Evolutionary conservation across 495 filamentous ascomycete species (phyloP), one percentile per base, ranked within the genome.

Genomic region (Venustampulla echinocandica): DNA sequence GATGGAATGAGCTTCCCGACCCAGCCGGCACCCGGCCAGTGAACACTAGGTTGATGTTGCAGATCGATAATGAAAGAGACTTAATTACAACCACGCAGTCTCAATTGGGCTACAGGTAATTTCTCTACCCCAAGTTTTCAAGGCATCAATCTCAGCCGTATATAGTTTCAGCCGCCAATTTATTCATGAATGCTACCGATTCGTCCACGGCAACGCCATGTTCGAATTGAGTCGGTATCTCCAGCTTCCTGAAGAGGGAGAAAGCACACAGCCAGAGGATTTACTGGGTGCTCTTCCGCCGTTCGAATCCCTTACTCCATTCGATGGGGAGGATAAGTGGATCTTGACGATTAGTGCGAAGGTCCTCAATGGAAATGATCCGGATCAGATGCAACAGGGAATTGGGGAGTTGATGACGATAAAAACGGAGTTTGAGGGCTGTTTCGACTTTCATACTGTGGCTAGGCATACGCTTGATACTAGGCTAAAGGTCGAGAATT

Each of bases 241-340:
- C 22, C 33, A 41, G 19, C 6, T 30, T 24, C 42, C 47, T 14
- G 21, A 47, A 19, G 36, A 42, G 2, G 21, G 23, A 10, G 39
- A 33, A 11, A 28, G 21, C 10, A 36, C 36, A 14, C 23, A 20
- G 30, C 4, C 20, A 24, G 17, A 46, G 32, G 42, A 40, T 7
- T 32, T 53, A 13, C 48, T 27, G 10, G 35, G 13, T 1, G 23
- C 10, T 10, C 23, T 60, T 17, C 57, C 57, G 3, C 1, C 50
- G 6, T 45, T 46, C 22, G 35, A 50, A 4, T 18, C 42, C 11
- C 37, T 56, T 1, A 10, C 24, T 10, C 45, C 45, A 0, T 60
- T 54, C 22, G 57, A 60, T 42, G 22, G 36, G 2, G 55, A 54
- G 23, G 35, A 54, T 19, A 56, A 60, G 32, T 60, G 57, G 57